These are phyloP conservation scores for Amphirosellinia nigrospora DNA, from an alignment of 495 filamentous ascomycete species.

Conservation along the genomic window DNA sequence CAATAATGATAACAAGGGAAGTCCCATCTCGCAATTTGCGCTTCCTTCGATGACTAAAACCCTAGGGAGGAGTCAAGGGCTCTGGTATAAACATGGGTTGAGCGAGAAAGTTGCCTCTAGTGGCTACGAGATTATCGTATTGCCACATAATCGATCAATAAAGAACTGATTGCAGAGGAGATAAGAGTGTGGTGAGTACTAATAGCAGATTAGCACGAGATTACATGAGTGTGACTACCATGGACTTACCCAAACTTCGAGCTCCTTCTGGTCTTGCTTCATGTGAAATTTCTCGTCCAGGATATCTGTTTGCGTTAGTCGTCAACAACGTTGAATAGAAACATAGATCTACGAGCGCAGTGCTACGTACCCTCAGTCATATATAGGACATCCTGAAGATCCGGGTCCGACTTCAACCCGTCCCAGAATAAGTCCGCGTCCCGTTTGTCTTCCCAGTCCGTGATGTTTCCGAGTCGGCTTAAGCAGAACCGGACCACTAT, in stretches of 20 bases:
- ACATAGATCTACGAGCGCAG: not conserved
- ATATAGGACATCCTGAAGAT: constrained; percentile 9
- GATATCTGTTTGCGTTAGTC: constrained; percentile 8
- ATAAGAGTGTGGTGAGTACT: constrained; percentile 26
- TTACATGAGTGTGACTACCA: not conserved
- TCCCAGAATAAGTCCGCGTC: constrained; percentile 18
- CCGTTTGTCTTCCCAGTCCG: constrained; percentile 14
- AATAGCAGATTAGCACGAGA: not conserved
- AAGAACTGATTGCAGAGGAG: constrained; percentile 24
- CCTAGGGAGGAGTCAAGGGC: not conserved
- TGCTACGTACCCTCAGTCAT: constrained; percentile 14
- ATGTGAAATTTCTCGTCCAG: constrained; percentile 20
- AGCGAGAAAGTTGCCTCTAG: not conserved
- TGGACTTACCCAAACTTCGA: constrained; percentile 25
- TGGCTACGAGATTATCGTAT: no score
- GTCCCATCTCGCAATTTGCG: not conserved
- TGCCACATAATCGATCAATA: not conserved
- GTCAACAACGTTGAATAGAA: not conserved
- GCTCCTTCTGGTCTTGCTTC: constrained; percentile 20
- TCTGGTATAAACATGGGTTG: not conserved
- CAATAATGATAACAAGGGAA: not conserved
- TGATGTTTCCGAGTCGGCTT: constrained; percentile 17
- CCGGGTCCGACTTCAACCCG: constrained; percentile 7
- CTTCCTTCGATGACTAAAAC: not conserved
- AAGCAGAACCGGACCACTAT: constrained; percentile 14